A percentile compares a stretch with the other conserved stretches of the same genome.
These are phyloP conservation scores for Dryadomyces quercivorus DNA, from an alignment of 2,329 filamentous ascomycete genomes.

Conservation along the genomic window DNA sequence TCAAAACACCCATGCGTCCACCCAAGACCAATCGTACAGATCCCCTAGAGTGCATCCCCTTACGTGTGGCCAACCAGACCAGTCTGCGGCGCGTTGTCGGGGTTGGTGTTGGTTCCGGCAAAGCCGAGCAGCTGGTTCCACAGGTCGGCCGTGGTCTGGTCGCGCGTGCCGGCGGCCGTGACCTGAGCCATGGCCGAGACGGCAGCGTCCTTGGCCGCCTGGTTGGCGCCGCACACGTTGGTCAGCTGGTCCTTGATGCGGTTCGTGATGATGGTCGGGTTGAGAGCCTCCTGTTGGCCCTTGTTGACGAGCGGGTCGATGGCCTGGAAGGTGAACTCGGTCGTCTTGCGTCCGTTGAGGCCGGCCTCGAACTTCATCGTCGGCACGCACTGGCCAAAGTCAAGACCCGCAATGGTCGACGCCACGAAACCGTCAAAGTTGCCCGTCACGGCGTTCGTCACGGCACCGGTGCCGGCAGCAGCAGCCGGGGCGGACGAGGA, in stretches of 20 bases:
- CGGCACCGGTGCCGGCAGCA: slow-evolving; percentile 8
- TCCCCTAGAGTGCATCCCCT: background rate
- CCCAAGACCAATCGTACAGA: background rate
- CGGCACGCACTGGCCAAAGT: slow-evolving; percentile 42
- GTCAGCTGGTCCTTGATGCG: slow-evolving; percentile 56
- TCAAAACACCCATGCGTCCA: too few species aligned
- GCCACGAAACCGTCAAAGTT: slow-evolving; percentile 11
- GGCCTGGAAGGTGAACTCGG: slow-evolving; percentile 57
- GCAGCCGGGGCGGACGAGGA: slow-evolving; percentile 1
- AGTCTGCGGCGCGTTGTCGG: slow-evolving; percentile 23
- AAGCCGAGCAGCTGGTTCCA: slow-evolving; percentile 31
- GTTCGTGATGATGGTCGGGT: slow-evolving; percentile 65
- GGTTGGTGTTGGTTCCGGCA: slow-evolving; percentile 24
- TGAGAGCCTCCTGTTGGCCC: slow-evolving; percentile 54
- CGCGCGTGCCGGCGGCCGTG: slow-evolving; percentile 19
- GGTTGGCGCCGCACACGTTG: slow-evolving; percentile 53
- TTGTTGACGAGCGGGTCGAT: slow-evolving; percentile 47
- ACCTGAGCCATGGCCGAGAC: slow-evolving; percentile 33
- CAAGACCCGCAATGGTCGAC: slow-evolving; percentile 16
- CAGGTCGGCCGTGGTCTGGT: slow-evolving; percentile 24
- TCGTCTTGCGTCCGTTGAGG: slow-evolving; percentile 39
- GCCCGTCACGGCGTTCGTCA: slow-evolving; percentile 9
- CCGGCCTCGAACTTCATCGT: slow-evolving; percentile 49
- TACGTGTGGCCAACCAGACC: slow-evolving; percentile 26
- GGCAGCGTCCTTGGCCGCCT: slow-evolving; percentile 43